Evolutionary conservation across 352 stramenopile genomes (phyloP).

Genomic region (Pythium chondricola): DNA sequence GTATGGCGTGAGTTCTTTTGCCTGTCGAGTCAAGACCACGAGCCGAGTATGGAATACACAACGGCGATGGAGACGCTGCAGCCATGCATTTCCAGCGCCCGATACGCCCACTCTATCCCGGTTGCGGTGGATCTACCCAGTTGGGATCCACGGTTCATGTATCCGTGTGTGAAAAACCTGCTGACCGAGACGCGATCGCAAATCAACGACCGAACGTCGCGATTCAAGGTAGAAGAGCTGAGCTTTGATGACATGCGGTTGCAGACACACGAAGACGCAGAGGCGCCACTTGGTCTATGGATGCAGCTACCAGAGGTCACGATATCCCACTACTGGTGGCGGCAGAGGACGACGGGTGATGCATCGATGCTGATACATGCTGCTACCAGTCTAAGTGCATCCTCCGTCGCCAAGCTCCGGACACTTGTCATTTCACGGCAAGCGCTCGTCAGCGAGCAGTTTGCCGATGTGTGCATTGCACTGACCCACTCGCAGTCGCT

Average conservation of each 20-base stretch:
- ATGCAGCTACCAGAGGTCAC: neutral
- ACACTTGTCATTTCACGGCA: neutral
- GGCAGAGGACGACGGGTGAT: neutral
- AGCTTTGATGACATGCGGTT: conserved; percentile 4
- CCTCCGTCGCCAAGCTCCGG: neutral
- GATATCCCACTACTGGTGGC: conserved; percentile 3
- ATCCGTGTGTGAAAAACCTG: neutral
- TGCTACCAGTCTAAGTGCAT: neutral
- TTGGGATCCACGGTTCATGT: neutral
- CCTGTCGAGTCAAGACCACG: too few relatives aligned
- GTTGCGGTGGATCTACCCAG: conserved; percentile 1
- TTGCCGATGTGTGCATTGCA: neutral
- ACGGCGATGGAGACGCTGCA: neutral
- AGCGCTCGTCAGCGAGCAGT: neutral
- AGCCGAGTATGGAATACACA: neutral
- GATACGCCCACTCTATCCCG: neutral
- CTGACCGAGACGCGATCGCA: neutral
- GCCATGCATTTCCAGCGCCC: neutral
- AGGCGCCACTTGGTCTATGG: neutral
- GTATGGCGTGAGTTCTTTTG: neutral
- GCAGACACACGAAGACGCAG: neutral
- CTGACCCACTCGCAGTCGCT: neutral
- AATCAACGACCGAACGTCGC: neutral
- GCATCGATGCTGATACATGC: neutral
- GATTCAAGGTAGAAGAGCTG: conserved; percentile 1